Conservation (phyloP, 2,329 filamentous ascomycete genomes). For the Colletotrichum lini region DNA sequence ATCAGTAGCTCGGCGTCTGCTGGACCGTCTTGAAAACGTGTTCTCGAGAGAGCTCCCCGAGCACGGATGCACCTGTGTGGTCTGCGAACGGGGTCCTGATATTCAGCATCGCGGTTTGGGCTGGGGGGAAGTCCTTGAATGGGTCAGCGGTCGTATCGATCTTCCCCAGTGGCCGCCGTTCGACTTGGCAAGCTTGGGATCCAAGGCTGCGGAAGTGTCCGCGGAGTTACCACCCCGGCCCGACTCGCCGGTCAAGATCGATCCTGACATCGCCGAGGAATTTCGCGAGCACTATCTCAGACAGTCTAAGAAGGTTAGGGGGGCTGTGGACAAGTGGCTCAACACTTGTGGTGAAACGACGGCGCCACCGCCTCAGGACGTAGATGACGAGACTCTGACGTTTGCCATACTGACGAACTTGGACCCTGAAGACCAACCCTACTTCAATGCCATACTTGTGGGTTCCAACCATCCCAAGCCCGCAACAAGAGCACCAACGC, state of each 20-base stretch:
- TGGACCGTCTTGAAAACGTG: constrained; percentile 93
- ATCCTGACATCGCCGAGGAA: constrained; percentile 94
- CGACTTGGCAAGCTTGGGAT: constrained; percentile 74
- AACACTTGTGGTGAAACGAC: constrained; percentile 82
- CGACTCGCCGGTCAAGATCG: constrained; percentile 79
- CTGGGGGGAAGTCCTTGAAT: constrained; percentile 96
- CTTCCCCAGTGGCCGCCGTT: constrained; percentile 93
- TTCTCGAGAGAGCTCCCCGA: constrained; percentile 93
- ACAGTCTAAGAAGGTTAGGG: constrained; percentile 92
- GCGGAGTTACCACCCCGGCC: constrained; percentile 73
- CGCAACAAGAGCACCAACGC: constrained; percentile 76
- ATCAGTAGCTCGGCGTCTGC: constrained; percentile 89
- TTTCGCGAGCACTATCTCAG: constrained; percentile 93
- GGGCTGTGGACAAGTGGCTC: constrained; percentile 93
- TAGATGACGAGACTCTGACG: constrained; percentile 93
- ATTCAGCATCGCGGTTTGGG: constrained; percentile 79
- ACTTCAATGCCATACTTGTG: constrained; percentile 85
- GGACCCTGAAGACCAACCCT: constrained; percentile 79
- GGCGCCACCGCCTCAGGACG: constrained; percentile 84
- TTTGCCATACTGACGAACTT: constrained; percentile 95
- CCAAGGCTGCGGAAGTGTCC: constrained; percentile 71
- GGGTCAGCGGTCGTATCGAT: constrained; percentile 89
- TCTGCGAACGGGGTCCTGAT: constrained; percentile 78
- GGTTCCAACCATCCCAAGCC: constrained; percentile 71
- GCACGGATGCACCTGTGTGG: constrained; percentile 87